These are phyloP conservation scores for Cyclostephanos tholiformis DNA, from an alignment of 108 stramenopile species.

Conservation along the genomic window DNA sequence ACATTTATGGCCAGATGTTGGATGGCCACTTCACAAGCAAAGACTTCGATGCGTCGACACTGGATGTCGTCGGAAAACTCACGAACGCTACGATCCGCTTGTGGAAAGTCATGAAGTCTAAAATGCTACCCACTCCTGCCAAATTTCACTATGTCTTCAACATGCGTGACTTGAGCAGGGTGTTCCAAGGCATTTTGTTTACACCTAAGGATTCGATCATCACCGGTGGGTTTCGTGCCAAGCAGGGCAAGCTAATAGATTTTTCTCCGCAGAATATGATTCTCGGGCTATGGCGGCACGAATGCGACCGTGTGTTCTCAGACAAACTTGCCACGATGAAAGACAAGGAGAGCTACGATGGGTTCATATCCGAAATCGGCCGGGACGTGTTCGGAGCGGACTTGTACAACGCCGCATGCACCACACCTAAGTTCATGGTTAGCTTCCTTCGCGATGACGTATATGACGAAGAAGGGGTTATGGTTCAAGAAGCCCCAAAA, in stretches of 20 bases:
- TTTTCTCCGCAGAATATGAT: constrained; percentile 62
- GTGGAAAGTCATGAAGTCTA: constrained; percentile 82
- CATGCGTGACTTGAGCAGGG: constrained; percentile 88
- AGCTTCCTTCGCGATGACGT: constrained; percentile 89
- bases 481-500: constrained; percentile 86
- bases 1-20: constrained; percentile 94
- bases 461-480: constrained; percentile 82
- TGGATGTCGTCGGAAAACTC: constrained; percentile 64
- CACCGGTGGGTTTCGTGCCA: constrained; percentile 62
- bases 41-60: constrained; percentile 60
- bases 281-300: constrained; percentile 84
- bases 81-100: constrained; percentile 82
- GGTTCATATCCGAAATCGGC: constrained; percentile 61
- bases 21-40: constrained; percentile 66
- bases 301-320: constrained; percentile 87
- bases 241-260: constrained; percentile 47
- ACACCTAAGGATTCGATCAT: constrained; percentile 81
- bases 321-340: constrained; percentile 87
- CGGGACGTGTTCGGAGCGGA: constrained; percentile 59
- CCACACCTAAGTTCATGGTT: constrained; percentile 75
- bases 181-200: constrained; percentile 90
- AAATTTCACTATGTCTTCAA: constrained; percentile 95
- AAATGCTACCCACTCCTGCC: constrained; percentile 91
- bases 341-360: constrained; percentile 79
- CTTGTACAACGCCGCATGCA: constrained; percentile 35